phyloP scores from a whole-genome alignment of 176 grass and related monocot genomes.

The Otatea glauca region DNA sequence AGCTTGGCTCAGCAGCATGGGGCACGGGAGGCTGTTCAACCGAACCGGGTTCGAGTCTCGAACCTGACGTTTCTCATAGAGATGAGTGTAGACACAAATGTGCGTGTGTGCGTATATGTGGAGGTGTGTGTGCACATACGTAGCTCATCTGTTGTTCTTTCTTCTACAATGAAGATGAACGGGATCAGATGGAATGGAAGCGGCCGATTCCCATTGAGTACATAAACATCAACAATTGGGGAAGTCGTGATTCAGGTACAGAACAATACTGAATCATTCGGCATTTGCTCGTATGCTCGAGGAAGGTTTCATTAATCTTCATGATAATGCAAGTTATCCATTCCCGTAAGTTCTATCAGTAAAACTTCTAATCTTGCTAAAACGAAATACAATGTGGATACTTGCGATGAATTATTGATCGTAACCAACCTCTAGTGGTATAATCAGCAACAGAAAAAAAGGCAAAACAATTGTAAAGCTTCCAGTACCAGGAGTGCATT shows the following conservation, averaged over 20 bases:
- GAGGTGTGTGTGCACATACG: too few species aligned
- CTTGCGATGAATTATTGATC: background rate
- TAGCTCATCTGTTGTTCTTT: too few species aligned
- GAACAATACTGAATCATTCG: background rate
- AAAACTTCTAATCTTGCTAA: slow-evolving; percentile 29
- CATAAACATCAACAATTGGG: background rate
- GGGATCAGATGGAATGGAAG: background rate
- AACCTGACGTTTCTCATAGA: too few species aligned
- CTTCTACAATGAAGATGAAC: too few species aligned
- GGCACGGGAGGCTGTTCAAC: too few species aligned
- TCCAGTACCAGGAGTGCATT: slow-evolving; percentile 25
- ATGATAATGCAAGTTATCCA: background rate
- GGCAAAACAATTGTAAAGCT: background rate
- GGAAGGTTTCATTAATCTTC: background rate
- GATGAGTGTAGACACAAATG: too few species aligned
- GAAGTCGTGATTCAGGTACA: background rate
- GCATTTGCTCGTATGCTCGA: background rate
- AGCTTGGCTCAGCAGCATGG: too few species aligned
- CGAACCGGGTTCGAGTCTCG: too few species aligned
- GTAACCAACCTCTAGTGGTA: slow-evolving; percentile 2
- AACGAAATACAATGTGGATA: slow-evolving; percentile 8
- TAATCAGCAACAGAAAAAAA: background rate
- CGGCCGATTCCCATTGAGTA: background rate
- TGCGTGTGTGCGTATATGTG: too few species aligned
- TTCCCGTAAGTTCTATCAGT: slow-evolving; percentile 23